Percentiles rank a stretch among this genome's conserved stretches.
phyloP scores from a whole-genome alignment of 2,329 filamentous ascomycete genomes.

The Penicillium psychrosexuale region DNA sequence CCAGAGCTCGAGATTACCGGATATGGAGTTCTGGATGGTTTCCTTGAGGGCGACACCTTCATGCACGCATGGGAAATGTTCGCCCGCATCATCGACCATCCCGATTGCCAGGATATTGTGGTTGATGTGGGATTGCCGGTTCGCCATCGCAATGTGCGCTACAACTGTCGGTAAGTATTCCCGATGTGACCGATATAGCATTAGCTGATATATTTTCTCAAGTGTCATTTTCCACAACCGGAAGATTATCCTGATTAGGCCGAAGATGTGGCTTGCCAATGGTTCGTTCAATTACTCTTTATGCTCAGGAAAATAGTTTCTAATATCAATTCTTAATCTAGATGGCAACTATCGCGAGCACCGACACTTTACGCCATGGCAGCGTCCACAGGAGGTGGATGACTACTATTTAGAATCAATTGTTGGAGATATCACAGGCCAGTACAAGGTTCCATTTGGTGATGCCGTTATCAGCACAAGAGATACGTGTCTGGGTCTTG shows the following conservation, averaged over 20 bases:
- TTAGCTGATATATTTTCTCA: background rate
- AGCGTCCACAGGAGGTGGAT: constrained; percentile 55
- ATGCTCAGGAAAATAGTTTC: background rate
- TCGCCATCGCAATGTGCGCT: constrained; percentile 59
- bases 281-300: constrained; percentile 28
- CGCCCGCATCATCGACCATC: constrained; percentile 57
- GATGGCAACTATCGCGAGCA: constrained; percentile 64
- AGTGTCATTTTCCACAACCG: constrained; percentile 61
- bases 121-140: constrained; percentile 50
- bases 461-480: constrained; percentile 62
- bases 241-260: constrained; percentile 68
- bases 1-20: constrained; percentile 57
- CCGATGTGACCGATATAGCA: background rate
- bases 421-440: constrained; percentile 56
- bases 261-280: constrained; percentile 69
- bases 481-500: constrained; percentile 62
- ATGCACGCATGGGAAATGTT: constrained; percentile 63
- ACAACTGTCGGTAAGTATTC: constrained; percentile 55
- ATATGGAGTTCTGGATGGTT: constrained; percentile 59
- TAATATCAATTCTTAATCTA: constrained; percentile 4
- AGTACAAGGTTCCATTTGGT: constrained; percentile 61
- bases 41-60: constrained; percentile 57
- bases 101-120: constrained; percentile 32
- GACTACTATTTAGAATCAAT: constrained; percentile 62
- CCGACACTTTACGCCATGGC: constrained; percentile 64